Evolutionary conservation across 768 basidiomycete genomes (phyloP).

Genomic region (Leccinum subgranulosum): DNA sequence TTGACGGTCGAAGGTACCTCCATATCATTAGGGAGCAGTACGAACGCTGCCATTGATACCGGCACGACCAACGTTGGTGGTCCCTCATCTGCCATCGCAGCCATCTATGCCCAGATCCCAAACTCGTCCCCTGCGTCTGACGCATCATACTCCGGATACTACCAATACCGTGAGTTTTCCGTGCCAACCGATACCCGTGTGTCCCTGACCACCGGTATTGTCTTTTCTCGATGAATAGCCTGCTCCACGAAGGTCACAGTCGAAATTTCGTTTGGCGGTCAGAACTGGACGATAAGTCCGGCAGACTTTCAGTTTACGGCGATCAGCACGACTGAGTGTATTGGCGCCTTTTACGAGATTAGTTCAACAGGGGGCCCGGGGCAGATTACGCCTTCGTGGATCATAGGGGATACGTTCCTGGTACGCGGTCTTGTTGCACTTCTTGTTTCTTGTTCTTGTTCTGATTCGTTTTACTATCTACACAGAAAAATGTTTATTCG

Average conservation of each 20-base stretch:
- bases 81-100: constrained; percentile 36
- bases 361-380: constrained; percentile 19
- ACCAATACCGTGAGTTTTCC: constrained; percentile 36
- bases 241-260: constrained; percentile 38
- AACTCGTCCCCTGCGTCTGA: constrained; percentile 36
- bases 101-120: constrained; percentile 47
- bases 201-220: not conserved
- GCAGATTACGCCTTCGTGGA: constrained; percentile 42
- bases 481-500: constrained; percentile 54
- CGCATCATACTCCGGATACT: constrained; percentile 43
- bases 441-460: not conserved
- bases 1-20: constrained; percentile 36
- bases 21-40: constrained; percentile 19
- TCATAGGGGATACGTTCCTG: constrained; percentile 52
- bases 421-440: constrained; percentile 6
- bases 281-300: constrained; percentile 45
- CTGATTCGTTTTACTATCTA: not conserved
- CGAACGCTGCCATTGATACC: constrained; percentile 53
- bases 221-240: constrained; percentile 14
- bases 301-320: constrained; percentile 45
- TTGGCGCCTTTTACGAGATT: constrained; percentile 52
- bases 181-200: too few relatives aligned
- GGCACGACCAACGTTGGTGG: constrained; percentile 61
- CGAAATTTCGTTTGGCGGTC: constrained; percentile 43
- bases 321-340: constrained; percentile 40